Percentiles rank a stretch among this genome's conserved stretches.
Evolutionary conservation across 1,284 basidiomycete species (phyloP).

Genomic region (Coniferiporia sulphurascens): DNA sequence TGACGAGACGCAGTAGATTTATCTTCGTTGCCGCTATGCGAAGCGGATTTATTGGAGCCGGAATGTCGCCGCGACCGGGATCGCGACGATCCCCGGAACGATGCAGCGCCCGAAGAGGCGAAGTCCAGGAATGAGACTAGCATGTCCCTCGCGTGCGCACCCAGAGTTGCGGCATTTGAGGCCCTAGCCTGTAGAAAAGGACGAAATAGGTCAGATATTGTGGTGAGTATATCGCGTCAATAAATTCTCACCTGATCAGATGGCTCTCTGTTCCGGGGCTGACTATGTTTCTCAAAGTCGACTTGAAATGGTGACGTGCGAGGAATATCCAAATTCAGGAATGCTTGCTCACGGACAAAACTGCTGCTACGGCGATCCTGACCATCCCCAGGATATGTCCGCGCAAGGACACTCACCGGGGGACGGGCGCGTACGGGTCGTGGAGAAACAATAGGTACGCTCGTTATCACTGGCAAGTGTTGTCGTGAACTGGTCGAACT

Average conservation of each 20-base stretch:
- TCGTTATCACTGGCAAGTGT: neutral
- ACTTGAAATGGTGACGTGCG: conserved; percentile 16
- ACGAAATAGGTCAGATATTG: neutral
- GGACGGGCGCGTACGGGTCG: conserved; percentile 5
- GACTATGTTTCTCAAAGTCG: conserved; percentile 14
- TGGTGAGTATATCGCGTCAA: neutral
- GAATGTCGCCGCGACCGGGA: conserved; percentile 14
- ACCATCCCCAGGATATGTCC: neutral
- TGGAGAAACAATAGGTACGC: conserved; percentile 12
- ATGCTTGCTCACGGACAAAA: neutral
- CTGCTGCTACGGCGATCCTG: conserved; percentile 6
- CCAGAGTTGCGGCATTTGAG: conserved; percentile 4
- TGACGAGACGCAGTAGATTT: neutral
- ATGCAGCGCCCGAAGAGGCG: conserved; percentile 41
- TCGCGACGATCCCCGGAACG: conserved; percentile 34
- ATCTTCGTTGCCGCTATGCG: conserved; percentile 4
- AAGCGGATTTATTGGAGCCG: conserved; percentile 14
- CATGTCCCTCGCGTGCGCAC: conserved; percentile 15
- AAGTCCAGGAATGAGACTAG: conserved; percentile 56
- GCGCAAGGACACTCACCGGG: conserved; percentile 4
- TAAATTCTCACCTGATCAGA: neutral
- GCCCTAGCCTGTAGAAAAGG: conserved; percentile 7
- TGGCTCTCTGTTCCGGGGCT: neutral
- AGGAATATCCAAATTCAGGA: conserved; percentile 16
- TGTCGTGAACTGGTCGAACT: conserved; percentile 7